Evolutionary conservation across 2,329 filamentous ascomycete species (phyloP).

Genomic region (Pezicula rhizophila): DNA sequence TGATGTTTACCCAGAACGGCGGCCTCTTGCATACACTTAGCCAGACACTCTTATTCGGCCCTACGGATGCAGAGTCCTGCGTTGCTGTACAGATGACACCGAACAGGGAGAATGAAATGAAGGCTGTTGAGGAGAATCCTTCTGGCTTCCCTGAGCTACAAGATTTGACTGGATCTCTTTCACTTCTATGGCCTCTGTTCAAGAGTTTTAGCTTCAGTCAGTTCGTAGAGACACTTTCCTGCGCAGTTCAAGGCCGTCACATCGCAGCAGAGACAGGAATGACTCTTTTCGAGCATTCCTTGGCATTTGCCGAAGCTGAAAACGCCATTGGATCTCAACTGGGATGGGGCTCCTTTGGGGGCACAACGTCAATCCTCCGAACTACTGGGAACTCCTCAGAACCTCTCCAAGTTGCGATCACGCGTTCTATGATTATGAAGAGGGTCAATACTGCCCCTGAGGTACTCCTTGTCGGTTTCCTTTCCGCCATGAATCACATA

Average conservation of each 20-base stretch:
- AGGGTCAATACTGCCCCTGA: slow-evolving; percentile 86
- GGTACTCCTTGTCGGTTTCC: slow-evolving; percentile 75
- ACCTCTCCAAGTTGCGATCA: slow-evolving; percentile 43
- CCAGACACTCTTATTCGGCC: slow-evolving; percentile 65
- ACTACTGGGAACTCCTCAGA: slow-evolving; percentile 16
- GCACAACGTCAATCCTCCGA: slow-evolving; percentile 13
- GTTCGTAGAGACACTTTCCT: slow-evolving; percentile 82
- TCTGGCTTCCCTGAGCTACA: neutral
- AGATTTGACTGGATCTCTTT: slow-evolving; percentile 61
- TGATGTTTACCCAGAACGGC: slow-evolving; percentile 66
- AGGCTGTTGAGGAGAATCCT: slow-evolving; percentile 6
- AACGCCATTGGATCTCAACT: slow-evolving; percentile 77
- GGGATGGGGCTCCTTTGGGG: slow-evolving; percentile 54
- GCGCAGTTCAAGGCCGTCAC: slow-evolving; percentile 76
- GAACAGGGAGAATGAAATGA: slow-evolving; percentile 38
- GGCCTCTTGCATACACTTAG: slow-evolving; percentile 67
- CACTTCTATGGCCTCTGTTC: slow-evolving; percentile 70
- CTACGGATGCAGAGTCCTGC: slow-evolving; percentile 71
- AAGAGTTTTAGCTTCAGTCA: slow-evolving; percentile 67
- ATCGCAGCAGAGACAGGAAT: slow-evolving; percentile 85
- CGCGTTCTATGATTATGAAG: slow-evolving; percentile 62
- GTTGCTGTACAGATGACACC: slow-evolving; percentile 67
- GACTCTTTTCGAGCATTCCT: slow-evolving; percentile 92
- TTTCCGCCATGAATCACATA: slow-evolving; percentile 86
- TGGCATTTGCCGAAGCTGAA: slow-evolving; percentile 94